Evolutionary conservation across 352 stramenopile genomes (phyloP), one percentile per base, ranked within the genome.

Genomic region (Phytophthora crassamura): DNA sequence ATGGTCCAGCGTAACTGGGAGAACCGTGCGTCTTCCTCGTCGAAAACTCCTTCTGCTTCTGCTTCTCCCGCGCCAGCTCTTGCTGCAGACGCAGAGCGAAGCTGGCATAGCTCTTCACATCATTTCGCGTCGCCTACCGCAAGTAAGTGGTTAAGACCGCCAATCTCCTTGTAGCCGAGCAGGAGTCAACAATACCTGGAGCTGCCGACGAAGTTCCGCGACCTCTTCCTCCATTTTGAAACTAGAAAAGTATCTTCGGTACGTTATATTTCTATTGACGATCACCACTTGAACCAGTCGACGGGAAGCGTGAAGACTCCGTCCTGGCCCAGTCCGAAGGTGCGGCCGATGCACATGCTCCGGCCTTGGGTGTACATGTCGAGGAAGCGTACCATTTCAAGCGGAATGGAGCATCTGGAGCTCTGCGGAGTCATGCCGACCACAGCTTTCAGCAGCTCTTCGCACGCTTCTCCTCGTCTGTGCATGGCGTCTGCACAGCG

Each of bases 281-380:
- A 48, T 65, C 33, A 72, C 55, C 64, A 74, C 38, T 71, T 74
- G 42, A 64, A 80, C 75, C 75, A 81, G 38, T 84, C 72, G 7
- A 71, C 58, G 16, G 75, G 75, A n/a, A 84, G 52, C 22, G 66
- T 76, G 65, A 78, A 84, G 20, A 73, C 18, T 28, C 75, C 75
- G 41, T 86, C 77, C 33, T 83, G 77, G 12, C 70, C 72, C 18
- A 84, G 38, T 22, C 77, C 77, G 42, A 71, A 86, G 10, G 56
- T 67, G 25, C 69, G 69, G 38, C 39, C 62, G 47, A 84, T 79
- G 34, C 72, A 64, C 2, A 86, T 51, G 14, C 55, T 59, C 2
- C 58, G 69, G 5, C 66, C 72, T 54, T 60, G 53, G 18, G 74
- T 74, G 40, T 72, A 82, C 0, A 40, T 66, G 65, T 48, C 73